Evolutionary conservation across 805 yeast species (phyloP), one percentile per base, ranked within the genome.

Genomic region (Candida tammaniensis): DNA sequence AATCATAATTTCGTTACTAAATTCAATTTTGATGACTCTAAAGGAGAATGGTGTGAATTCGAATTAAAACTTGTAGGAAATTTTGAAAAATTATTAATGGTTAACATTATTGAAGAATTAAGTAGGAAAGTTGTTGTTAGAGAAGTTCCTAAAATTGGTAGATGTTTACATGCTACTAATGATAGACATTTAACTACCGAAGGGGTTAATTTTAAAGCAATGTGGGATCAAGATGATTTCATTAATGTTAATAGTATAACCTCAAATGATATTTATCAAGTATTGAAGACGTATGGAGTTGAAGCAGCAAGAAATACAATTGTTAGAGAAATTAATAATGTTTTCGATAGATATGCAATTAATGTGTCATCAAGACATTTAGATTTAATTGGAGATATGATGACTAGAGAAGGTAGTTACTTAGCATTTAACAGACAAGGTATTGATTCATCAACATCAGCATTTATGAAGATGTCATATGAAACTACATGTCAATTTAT

Each of bases 261-360:
- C 1, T 88, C 97, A 7, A 93, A 93, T 72, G 98, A 93, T 64
- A 82, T 93, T 47, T 80, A 86, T 24, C 86, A 96, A 12, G 96
- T 93, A 3, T 72, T 94, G 52, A 76, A 72, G 47, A 86, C 95
- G 0, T 93, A 93, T 53, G 99, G 99, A 60, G 98, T 91, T 34
- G 99, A 94, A 67, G 98, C 98, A 31, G 99, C 99, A 14, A 79
- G 98, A 64, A 87, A 88, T 61, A 93, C 98, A 21, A 86, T 93
- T 68, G 98, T 88, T 19, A 82, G 86, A 53, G 99, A 93, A 72
- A 86, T 93, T 59, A 84, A 86, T 65, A 85, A 86, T 51, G 99
- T 93, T 51, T 93, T 93, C 78, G 86, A 87, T 41, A 88, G 94
- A 35, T 93, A 93, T 64, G 98, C 98, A 52, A 93, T 93, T 56